These are phyloP conservation scores for Solanum megistacrolobum DNA, from an alignment of 257 asterid species.

Conservation along the genomic window DNA sequence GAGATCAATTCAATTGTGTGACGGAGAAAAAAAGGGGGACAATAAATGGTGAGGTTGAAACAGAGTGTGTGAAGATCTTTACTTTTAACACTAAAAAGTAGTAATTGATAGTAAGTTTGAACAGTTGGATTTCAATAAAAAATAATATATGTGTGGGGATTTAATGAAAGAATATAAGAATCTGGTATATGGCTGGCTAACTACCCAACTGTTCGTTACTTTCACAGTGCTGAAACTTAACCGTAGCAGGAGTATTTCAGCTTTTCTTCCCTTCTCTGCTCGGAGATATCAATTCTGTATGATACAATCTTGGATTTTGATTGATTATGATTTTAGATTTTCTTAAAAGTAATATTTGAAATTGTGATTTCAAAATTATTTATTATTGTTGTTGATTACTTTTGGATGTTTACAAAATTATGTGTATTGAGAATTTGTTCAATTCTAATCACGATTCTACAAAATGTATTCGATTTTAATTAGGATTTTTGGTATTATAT, in stretches of 20 bases:
- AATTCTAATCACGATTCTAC: no score
- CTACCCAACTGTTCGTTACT: constrained; percentile 1
- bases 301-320: no score
- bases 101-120: constrained; percentile 12
- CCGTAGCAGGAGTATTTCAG: background rate
- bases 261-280: background rate
- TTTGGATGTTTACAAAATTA: no score
- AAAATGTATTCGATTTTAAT: no score
- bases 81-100: background rate
- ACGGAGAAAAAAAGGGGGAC: constrained; percentile 2
- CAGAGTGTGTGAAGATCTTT: background rate
- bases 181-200: background rate
- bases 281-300: no score
- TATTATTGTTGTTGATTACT: no score
- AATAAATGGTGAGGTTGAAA: background rate
- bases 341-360: no score
- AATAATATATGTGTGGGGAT: background rate
- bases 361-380: no score
- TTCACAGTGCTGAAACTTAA: background rate
- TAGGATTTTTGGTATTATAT: no score
- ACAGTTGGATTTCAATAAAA: constrained; percentile 4
- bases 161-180: background rate
- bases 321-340: no score
- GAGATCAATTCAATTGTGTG: constrained; percentile 18
- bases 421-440: no score